Conservation (phyloP, 202 grass and related monocot genomes). For the Carex sylvatica region DNA sequence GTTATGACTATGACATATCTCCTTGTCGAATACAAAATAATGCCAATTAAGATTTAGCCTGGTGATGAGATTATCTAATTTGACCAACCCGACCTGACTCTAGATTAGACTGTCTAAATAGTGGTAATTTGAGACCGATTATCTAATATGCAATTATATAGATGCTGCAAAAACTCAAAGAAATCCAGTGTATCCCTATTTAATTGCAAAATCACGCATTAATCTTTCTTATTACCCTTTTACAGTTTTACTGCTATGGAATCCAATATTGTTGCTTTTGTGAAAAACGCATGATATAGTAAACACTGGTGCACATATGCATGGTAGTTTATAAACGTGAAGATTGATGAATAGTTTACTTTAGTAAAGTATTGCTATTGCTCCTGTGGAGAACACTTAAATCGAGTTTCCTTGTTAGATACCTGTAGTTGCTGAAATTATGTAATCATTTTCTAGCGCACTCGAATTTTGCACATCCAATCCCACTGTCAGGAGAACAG, state of each 20-base stretch:
- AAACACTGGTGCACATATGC: not conserved
- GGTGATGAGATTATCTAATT: too few relatives aligned
- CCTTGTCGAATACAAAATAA: too few relatives aligned
- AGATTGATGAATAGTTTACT: not conserved
- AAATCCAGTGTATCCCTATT: not conserved
- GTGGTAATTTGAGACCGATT: too few relatives aligned
- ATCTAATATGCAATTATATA: too few relatives aligned
- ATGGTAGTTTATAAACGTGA: not conserved
- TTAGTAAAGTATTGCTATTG: not conserved
- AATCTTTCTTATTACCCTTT: too few relatives aligned
- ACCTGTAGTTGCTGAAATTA: conserved; percentile 12
- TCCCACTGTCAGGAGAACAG: not conserved
- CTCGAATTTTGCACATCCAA: not conserved
- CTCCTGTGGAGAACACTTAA: not conserved
- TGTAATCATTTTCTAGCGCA: not conserved
- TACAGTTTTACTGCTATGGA: too few relatives aligned
- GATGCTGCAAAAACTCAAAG: not conserved
- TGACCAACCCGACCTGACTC: too few relatives aligned
- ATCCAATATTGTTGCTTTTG: too few relatives aligned
- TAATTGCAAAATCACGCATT: not conserved
- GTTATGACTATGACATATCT: too few relatives aligned
- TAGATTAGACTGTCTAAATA: too few relatives aligned
- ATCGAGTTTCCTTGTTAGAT: not conserved
- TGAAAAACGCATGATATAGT: not conserved
- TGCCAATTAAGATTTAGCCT: too few relatives aligned